These are phyloP conservation scores for Boechera divaricarpa DNA, from an alignment of 345 rosid genomes.

Conservation along the genomic window DNA sequence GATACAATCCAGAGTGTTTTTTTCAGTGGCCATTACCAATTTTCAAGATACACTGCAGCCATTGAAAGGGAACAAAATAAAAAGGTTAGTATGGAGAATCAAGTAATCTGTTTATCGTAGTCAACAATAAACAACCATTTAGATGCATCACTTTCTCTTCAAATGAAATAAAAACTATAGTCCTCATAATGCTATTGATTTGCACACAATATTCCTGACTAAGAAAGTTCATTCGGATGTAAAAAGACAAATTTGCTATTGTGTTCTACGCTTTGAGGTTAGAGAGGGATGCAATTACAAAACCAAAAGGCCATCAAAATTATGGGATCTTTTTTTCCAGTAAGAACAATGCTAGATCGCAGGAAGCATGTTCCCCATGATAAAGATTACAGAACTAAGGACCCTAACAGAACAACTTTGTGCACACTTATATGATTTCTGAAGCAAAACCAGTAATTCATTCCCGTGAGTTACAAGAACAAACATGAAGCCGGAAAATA, in stretches of 20 bases:
- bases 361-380: not conserved
- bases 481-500: not conserved
- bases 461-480: not conserved
- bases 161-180: not conserved
- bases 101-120: slow-evolving; percentile 6
- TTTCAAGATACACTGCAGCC: slow-evolving; percentile 32
- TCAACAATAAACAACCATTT: not conserved
- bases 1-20: slow-evolving; percentile 33
- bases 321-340: not conserved
- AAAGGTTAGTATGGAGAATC: slow-evolving; percentile 18
- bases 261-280: not conserved
- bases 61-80: slow-evolving; percentile 4
- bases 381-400: not conserved
- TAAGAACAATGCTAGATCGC: not conserved
- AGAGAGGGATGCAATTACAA: not conserved
- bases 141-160: not conserved
- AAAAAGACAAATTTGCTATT: not conserved
- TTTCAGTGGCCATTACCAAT: slow-evolving; percentile 31
- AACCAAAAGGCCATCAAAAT: not conserved
- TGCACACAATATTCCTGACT: not conserved
- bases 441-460: not conserved
- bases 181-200: not conserved
- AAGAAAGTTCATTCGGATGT: not conserved
- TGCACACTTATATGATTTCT: not conserved
- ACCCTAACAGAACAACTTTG: not conserved